A percentile compares a stretch with the other conserved stretches of the same genome.
phyloP scores from a whole-genome alignment of 768 basidiomycete species.

The Suillus occidentalis region DNA sequence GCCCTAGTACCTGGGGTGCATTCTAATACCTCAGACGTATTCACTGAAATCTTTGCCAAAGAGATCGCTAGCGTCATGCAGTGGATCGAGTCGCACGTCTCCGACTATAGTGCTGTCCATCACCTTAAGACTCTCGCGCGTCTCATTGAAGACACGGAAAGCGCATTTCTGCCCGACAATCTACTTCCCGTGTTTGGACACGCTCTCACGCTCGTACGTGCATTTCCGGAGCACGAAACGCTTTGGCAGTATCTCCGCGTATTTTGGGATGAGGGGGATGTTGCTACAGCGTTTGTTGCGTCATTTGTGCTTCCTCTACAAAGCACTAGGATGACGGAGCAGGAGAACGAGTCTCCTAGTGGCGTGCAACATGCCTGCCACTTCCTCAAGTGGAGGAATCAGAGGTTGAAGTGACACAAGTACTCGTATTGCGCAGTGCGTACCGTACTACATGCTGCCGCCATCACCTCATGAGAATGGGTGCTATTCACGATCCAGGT shows the following conservation, averaged over 20 bases:
- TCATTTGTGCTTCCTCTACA: not conserved
- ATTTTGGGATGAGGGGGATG: not conserved
- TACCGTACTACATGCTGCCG: not conserved
- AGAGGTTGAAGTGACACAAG: not conserved
- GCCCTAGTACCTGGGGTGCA: slow-evolving; percentile 24
- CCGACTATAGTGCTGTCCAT: slow-evolving; percentile 66
- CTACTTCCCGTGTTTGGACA: slow-evolving; percentile 33
- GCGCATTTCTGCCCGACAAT: slow-evolving; percentile 18
- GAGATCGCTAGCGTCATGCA: slow-evolving; percentile 39
- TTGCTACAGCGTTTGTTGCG: not conserved
- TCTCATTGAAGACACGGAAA: not conserved
- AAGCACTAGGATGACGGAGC: not conserved
- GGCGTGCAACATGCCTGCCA: slow-evolving; percentile 71
- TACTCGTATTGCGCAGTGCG: too few relatives aligned
- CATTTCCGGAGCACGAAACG: slow-evolving; percentile 59
- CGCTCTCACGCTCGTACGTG: slow-evolving; percentile 45
- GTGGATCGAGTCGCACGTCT: slow-evolving; percentile 67
- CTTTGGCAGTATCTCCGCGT: slow-evolving; percentile 62
- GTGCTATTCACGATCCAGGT: not conserved
- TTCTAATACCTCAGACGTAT: slow-evolving; percentile 16
- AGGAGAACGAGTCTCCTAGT: slow-evolving; percentile 51
- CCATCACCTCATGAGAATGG: not conserved
- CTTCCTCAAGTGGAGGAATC: slow-evolving; percentile 45
- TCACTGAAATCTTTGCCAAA: slow-evolving; percentile 35
- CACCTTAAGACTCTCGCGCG: slow-evolving; percentile 44